Percentiles rank a stretch among this genome's conserved stretches.
phyloP scores from a whole-genome alignment of 1,139 yeast species.

The Zygoascus sp. region DNA sequence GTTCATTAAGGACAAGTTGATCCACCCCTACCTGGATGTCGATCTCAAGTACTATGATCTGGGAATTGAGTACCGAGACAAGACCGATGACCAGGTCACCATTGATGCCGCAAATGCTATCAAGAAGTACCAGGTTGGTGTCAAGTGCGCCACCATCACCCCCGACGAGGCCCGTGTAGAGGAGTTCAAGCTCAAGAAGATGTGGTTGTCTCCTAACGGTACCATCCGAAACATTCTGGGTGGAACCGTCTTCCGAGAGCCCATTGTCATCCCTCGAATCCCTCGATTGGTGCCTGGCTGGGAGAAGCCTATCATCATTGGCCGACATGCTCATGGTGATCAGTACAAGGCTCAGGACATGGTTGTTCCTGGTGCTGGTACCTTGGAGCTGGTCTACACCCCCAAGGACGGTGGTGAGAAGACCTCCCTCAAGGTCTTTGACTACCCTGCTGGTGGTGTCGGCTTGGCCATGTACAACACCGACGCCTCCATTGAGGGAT shows the following conservation, averaged over 20 bases:
- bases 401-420: constrained; percentile 63
- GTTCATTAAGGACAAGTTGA: constrained; percentile 68
- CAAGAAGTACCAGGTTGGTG: constrained; percentile 82
- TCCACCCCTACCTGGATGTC: constrained; percentile 77
- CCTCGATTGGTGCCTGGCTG: constrained; percentile 90
- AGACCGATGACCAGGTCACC: constrained; percentile 84
- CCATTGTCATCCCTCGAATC: constrained; percentile 82
- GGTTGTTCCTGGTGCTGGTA: constrained; percentile 74
- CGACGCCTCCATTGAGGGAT: constrained; percentile 80
- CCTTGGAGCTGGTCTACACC: constrained; percentile 69
- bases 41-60: constrained; percentile 91
- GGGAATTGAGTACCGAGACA: constrained; percentile 78
- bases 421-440: constrained; percentile 58
- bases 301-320: constrained; percentile 93
- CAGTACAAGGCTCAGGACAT: constrained; percentile 92
- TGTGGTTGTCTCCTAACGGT: constrained; percentile 98
- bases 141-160: constrained; percentile 97
- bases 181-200: constrained; percentile 83
- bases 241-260: constrained; percentile 96
- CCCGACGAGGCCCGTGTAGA: constrained; percentile 94
- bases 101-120: constrained; percentile 88
- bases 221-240: constrained; percentile 92
- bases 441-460: constrained; percentile 75
- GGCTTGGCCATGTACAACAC: constrained; percentile 95
- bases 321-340: constrained; percentile 96